These are phyloP conservation scores for Nidula microcarpa DNA, from an alignment of 768 basidiomycete species.

Conservation along the genomic window DNA sequence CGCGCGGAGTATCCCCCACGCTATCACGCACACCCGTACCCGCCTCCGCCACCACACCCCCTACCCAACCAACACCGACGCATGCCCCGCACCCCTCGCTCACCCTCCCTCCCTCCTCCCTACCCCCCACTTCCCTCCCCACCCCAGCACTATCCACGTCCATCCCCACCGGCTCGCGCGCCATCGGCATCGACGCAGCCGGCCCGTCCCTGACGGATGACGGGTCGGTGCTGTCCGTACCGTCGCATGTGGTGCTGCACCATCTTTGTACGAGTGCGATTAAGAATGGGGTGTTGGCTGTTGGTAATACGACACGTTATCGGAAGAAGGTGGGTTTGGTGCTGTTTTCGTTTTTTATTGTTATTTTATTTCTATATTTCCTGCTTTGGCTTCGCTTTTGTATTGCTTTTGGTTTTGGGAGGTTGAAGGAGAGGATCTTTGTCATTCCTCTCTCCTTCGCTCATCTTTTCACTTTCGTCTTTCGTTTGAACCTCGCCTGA, in stretches of 20 bases:
- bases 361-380: too few relatives aligned
- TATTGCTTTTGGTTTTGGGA: too few relatives aligned
- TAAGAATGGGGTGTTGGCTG: conserved; percentile 87
- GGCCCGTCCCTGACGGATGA: conserved; percentile 68
- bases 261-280: conserved; percentile 96
- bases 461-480: not conserved
- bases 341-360: too few relatives aligned
- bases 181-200: conserved; percentile 29
- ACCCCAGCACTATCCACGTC: conserved; percentile 3
- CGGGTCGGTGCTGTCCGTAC: conserved; percentile 86
- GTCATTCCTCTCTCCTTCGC: too few relatives aligned
- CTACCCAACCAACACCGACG: not conserved
- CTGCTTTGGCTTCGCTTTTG: too few relatives aligned
- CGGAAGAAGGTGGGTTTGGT: conserved; percentile 70
- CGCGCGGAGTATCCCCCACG: not conserved
- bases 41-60: not conserved
- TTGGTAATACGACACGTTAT: conserved; percentile 90
- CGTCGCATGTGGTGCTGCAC: conserved; percentile 90
- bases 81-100: not conserved
- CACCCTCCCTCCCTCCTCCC: not conserved
- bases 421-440: too few relatives aligned
- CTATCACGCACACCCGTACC: not conserved
- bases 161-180: conserved; percentile 18
- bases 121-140: not conserved
- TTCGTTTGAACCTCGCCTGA: not conserved